These are phyloP conservation scores for Chondrus crispus DNA, from an alignment of 23 red algal genomes.

Conservation along the genomic window DNA sequence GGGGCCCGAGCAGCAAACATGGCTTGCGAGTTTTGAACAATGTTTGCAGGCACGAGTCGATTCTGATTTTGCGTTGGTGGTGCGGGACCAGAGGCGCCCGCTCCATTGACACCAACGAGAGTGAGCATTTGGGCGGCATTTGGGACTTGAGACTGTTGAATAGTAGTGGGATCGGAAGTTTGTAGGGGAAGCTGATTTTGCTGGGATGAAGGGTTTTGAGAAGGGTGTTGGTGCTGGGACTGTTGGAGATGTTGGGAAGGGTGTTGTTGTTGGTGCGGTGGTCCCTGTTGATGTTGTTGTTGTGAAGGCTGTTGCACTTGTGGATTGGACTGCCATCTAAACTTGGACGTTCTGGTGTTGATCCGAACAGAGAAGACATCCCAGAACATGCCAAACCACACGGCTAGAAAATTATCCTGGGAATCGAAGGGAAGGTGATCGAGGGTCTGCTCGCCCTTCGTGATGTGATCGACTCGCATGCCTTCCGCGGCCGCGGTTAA, in stretches of 20 bases:
- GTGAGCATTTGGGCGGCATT: too few relatives aligned
- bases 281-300: slow-evolving; percentile 44
- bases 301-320: slow-evolving; percentile 10
- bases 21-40: too few relatives aligned
- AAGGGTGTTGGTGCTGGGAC: slow-evolving; percentile 12
- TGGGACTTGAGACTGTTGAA: too few relatives aligned
- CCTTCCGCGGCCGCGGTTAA: slow-evolving; percentile 20
- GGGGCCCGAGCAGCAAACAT: too few relatives aligned
- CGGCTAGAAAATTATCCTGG: slow-evolving; percentile 7
- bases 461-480: slow-evolving; percentile 23
- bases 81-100: too few relatives aligned
- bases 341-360: background rate
- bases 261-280: background rate
- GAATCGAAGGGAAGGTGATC: background rate
- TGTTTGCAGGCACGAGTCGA: too few relatives aligned
- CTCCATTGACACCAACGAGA: too few relatives aligned
- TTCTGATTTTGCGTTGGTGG: too few relatives aligned
- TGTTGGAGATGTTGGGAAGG: slow-evolving; percentile 11
- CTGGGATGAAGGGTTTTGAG: slow-evolving; percentile 14
- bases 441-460: slow-evolving; percentile 37
- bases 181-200: background rate
- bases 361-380: slow-evolving; percentile 32
- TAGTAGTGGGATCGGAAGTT: too few relatives aligned
- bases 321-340: too few relatives aligned
- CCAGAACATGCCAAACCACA: slow-evolving; percentile 49